Evolutionary conservation across 768 basidiomycete species (phyloP), one percentile per base, ranked within the genome.

Genomic region (Macrolepiota dolichaula): DNA sequence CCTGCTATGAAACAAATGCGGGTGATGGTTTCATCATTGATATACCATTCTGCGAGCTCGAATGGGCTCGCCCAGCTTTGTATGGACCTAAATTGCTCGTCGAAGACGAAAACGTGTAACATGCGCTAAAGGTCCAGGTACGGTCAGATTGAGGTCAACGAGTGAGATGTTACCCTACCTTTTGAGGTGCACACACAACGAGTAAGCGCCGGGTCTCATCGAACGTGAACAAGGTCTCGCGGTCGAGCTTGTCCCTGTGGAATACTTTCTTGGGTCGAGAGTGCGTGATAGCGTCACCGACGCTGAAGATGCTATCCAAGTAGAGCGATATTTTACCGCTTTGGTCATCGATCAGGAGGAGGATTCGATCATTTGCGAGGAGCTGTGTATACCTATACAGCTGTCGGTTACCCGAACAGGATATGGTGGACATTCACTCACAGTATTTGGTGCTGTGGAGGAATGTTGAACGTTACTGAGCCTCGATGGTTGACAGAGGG

Each of bases 181-280:
- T 83, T 4, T 71, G 71, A 0, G 74, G 66, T 4, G 77, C 71
- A 57, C 82, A 79, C 0, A 85, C 60, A 0, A 77, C 77, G 19
- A 87, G 64, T 68, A 81, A 76, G 1, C 79, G 76, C 62, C 77
- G 82, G 10, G 72, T 68, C 64, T 86, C 84, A 50, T 87, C 83
- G 61, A 78, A 84, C 0, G 85, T 74, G 3, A 85, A 55, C 7
- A 81, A n/a, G 50, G 76, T 73, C 5, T 78, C 72, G 2, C 73
- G 67, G 0, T 81, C 84, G 13, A 84, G 74, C 65, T 79, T 83
- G 59, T 80, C 77, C 6, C 73, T 75, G 57, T 76, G 73, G 13
- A 85, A 67, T 0, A 19, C 35, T 53, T 77, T 78, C 36, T 72
- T 68, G 5, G 59, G 57, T 0, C 66, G 58, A 3, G 62, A 44